Conservation (phyloP, 441 rosid species). For the Codiaeum variegatum region DNA sequence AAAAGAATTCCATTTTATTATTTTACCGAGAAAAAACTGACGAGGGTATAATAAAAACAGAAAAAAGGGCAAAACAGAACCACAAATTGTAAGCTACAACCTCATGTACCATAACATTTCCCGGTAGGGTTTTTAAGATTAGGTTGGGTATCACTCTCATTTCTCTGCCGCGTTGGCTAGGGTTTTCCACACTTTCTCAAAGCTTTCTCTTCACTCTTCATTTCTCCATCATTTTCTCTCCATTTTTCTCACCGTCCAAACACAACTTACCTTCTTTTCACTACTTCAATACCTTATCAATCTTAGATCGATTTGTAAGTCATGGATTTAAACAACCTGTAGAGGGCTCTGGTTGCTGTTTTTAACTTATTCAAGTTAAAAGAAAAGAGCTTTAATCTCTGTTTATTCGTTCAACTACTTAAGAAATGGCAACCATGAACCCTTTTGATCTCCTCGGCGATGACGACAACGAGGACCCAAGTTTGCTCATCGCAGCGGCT, state of each 20-base stretch:
- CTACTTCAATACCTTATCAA: not conserved
- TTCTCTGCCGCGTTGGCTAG: constrained; percentile 55
- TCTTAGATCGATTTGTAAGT: constrained; percentile 17
- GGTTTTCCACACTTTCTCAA: constrained; percentile 29
- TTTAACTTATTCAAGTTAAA: not conserved
- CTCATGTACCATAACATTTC: constrained; percentile 14
- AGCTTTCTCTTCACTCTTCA: not conserved
- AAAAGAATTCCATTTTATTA: too few species aligned
- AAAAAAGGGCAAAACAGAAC: too few species aligned
- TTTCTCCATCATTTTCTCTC: not conserved
- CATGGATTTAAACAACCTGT: constrained; percentile 35
- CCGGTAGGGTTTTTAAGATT: constrained; percentile 42
- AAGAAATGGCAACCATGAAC: constrained; percentile 80
- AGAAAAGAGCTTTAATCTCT: constrained; percentile 5
- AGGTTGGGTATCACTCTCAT: constrained; percentile 10
- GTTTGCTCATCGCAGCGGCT: constrained; percentile 48
- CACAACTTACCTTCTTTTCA: not conserved
- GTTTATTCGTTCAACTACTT: not conserved
- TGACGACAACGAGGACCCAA: constrained; percentile 71
- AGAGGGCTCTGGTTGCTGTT: constrained; percentile 34
- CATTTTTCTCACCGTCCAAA: constrained; percentile 9
- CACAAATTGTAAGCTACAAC: constrained; percentile 12
- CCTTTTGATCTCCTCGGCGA: constrained; percentile 78
- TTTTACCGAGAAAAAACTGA: too few species aligned
- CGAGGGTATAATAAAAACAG: too few species aligned